Evolutionary conservation across 495 filamentous ascomycete species (phyloP), one percentile per base, ranked within the genome.

Genomic region (Aspergillus bertholletiae): DNA sequence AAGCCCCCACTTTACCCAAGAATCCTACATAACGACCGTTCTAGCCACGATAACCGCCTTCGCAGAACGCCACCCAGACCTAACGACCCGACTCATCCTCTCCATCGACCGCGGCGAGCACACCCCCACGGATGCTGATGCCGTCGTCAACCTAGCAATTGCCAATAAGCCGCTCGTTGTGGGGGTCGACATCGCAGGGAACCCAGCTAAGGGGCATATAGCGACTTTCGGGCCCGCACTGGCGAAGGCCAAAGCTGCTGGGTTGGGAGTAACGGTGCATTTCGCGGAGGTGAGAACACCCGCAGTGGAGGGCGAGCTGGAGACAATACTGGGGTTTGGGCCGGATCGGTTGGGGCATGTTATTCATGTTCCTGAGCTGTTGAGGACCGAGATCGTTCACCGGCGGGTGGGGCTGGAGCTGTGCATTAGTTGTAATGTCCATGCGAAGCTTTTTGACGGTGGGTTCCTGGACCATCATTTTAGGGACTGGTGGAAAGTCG

Each of bases 261-360:
- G 78, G 0, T 65, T 94, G 20, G 74, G 77, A 2, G 64, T 90
- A 13, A 92, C 90, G 1, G 64, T 94, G 37, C 90, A 96, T 68
- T 94, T 94, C 60, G 90, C 85, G 11, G 90, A 95, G 65, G 76
- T 79, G 1, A 68, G 74, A 13, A 64, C 66, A 8, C 83, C 80
- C 6, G 76, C 74, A 0, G 69, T 75, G 4, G 72, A 74, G 2
- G 60, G 67, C 3, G 90, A 95, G 66, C 68, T 95, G 12, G 51
- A 67, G 11, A 77, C 74, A 1, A 65, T 94, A 45, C 75, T 96
- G 53, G 67, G 65, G 0, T 92, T 84, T 71, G 35, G 66, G 46
- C 90, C 89, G 5, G 83, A 89, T 57, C 71, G 90, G 3, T 64
- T 96, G 9, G 89, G 90, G 0, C 90, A 95, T 72, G 89, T 91